Evolutionary conservation across 345 rosid genomes (phyloP), one percentile per base, ranked within the genome.

Genomic region (Punica granatum): DNA sequence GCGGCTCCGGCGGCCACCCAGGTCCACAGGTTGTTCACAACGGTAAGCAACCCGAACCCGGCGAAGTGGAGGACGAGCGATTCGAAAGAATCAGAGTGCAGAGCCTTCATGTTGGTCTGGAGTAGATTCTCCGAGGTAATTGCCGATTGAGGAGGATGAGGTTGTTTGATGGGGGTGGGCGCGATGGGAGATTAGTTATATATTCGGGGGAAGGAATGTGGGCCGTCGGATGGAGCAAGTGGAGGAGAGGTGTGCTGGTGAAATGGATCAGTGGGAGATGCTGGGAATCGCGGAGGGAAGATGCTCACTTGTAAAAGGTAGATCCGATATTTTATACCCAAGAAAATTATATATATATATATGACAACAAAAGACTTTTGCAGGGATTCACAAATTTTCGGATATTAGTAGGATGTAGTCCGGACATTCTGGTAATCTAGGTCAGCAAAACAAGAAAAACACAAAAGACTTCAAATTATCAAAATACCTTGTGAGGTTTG

Each of bases 1-100:
- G 91, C 91, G 0, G 96, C 84, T 23, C 84, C 49, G 36, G 85
- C 74, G 65, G 95, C 86, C 21, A 90, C 65, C 88, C 87, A 83
- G 44, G 95, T 71, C 97, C 92, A 88, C 0, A 90, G 69, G 70
- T 80, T 88, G 73, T 79, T 82, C 41, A 83, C 80, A 26, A 74
- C 63, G 16, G 84, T 65, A 72, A 78, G 59, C 44, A 85, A 58
- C 51, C 86, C 90, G 49, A 83, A 78, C 69, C 76, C 77, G 4
- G 72, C 79, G 75, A 76, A 80, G 31, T 83, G 74, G 2, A 88
- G 80, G 6, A 78, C 81, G 43, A 81, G 70, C 5, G 88, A 83
- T 62, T 81, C 95, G 10, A 86, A 9, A 51, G 92, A 78, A 37
- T 76, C 77, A 41, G 83, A 70, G 26, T n/a, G n/a, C n/a, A n/a